Conservation (phyloP, 2,329 filamentous ascomycete species). For the Trichoderma asperellum region DNA sequence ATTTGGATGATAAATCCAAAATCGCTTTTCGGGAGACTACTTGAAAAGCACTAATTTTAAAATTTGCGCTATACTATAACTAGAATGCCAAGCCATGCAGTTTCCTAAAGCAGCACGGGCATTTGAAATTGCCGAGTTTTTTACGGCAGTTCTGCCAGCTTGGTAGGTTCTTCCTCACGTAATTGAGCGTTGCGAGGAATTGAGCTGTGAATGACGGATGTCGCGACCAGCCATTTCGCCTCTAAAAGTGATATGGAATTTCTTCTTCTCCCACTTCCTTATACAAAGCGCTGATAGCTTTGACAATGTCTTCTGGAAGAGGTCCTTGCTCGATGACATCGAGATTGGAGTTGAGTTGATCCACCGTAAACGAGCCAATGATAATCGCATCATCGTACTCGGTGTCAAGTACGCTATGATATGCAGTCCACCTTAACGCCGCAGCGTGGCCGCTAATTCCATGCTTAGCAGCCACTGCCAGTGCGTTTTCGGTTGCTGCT, state of each 20-base stretch:
- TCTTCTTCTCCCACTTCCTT: slow-evolving; percentile 1
- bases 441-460: slow-evolving; percentile 57
- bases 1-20: slow-evolving; percentile 13
- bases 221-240: not conserved
- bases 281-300: slow-evolving; percentile 8
- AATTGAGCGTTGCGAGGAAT: not conserved
- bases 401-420: slow-evolving; percentile 60
- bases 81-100: slow-evolving; percentile 12
- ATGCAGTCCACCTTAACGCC: slow-evolving; percentile 57
- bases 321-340: slow-evolving; percentile 61
- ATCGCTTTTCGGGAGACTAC: not conserved
- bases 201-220: not conserved
- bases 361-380: slow-evolving; percentile 53
- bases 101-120: not conserved
- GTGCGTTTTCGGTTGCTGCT: slow-evolving; percentile 1
- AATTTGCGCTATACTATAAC: not conserved
- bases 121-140: not conserved
- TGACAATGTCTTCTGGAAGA: slow-evolving; percentile 67
- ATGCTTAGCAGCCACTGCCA: slow-evolving; percentile 12
- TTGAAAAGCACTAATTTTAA: not conserved
- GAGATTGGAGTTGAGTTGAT: slow-evolving; percentile 56
- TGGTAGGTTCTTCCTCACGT: not conserved
- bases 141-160: not conserved
- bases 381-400: slow-evolving; percentile 53
- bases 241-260: slow-evolving; percentile 18